Conservation (phyloP, 163 green algal species). For the Scenedesmus sp. region DNA sequence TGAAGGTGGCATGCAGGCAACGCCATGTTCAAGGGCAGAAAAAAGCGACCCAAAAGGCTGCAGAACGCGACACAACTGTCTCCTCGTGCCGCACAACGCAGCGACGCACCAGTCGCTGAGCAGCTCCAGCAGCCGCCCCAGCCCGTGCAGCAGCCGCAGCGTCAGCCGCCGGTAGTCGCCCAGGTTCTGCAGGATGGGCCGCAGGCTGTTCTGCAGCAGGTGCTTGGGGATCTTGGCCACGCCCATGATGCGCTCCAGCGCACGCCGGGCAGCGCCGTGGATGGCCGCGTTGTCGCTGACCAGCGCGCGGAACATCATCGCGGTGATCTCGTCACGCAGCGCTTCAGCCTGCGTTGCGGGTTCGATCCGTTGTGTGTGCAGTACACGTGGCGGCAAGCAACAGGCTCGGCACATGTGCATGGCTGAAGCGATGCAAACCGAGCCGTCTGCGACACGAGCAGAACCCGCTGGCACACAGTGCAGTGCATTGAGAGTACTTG, state of each 20-base stretch:
- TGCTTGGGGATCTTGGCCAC: constrained; percentile 80
- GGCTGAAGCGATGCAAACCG: too few relatives aligned
- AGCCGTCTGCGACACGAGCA: too few relatives aligned
- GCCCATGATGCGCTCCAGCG: constrained; percentile 33
- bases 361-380: too few relatives aligned
- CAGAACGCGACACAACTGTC: constrained; percentile 58
- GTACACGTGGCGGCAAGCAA: too few relatives aligned
- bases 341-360: constrained; percentile 24
- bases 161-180: constrained; percentile 88
- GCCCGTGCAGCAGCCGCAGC: constrained; percentile 81
- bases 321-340: constrained; percentile 76
- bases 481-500: too few relatives aligned
- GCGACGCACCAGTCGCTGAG: constrained; percentile 51
- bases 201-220: constrained; percentile 86
- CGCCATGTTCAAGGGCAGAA: too few relatives aligned
- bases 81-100: too few relatives aligned
- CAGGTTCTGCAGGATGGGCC: constrained; percentile 93
- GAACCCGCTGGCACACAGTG: too few relatives aligned
- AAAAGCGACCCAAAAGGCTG: constrained; percentile 77
- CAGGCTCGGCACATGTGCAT: too few relatives aligned
- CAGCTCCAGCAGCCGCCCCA: constrained; percentile 51
- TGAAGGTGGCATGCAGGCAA: too few relatives aligned
- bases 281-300: constrained; percentile 54
- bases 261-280: constrained; percentile 4
- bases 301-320: constrained; percentile 84